Evolutionary conservation across 2,329 filamentous ascomycete genomes (phyloP).

Genomic region (Botrytis hyacinthi): DNA sequence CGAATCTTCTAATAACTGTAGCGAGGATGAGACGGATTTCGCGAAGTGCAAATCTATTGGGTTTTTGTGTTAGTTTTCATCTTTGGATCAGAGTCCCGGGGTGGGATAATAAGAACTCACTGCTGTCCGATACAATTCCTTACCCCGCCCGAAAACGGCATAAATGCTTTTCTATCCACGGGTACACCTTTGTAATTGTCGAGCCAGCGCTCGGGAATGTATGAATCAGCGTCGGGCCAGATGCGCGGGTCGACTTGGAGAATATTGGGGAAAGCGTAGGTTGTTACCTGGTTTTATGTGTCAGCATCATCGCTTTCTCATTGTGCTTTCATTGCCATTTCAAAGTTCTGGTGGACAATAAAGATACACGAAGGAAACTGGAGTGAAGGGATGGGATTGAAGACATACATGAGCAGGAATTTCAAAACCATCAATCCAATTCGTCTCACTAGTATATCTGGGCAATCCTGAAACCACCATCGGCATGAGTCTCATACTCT

Average conservation of each 20-base stretch:
- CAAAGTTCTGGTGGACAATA: background rate
- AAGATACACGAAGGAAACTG: no score
- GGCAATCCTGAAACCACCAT: conserved; percentile 24
- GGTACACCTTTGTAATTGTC: conserved; percentile 8
- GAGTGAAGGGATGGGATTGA: background rate
- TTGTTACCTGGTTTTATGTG: conserved; percentile 15
- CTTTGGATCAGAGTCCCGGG: background rate
- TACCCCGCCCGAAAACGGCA: conserved; percentile 1
- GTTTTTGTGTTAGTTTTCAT: background rate
- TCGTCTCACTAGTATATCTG: conserved; percentile 22
- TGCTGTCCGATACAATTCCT: conserved; percentile 16
- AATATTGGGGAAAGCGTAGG: background rate
- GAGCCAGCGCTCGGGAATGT: conserved; percentile 30
- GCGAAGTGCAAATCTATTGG: conserved; percentile 22
- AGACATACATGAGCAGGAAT: conserved; percentile 22
- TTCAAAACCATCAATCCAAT: conserved; percentile 25
- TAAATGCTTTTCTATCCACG: conserved; percentile 28
- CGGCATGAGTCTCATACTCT: conserved; percentile 29
- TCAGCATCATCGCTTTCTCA: background rate
- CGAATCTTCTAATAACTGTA: conserved; percentile 26
- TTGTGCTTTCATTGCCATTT: background rate
- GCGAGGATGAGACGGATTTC: conserved; percentile 33
- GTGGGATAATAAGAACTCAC: background rate
- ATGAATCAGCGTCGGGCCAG: conserved; percentile 26
- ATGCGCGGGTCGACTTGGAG: conserved; percentile 22